phyloP scores from a whole-genome alignment of 345 rosid species.

The Gossypium thurberi region DNA sequence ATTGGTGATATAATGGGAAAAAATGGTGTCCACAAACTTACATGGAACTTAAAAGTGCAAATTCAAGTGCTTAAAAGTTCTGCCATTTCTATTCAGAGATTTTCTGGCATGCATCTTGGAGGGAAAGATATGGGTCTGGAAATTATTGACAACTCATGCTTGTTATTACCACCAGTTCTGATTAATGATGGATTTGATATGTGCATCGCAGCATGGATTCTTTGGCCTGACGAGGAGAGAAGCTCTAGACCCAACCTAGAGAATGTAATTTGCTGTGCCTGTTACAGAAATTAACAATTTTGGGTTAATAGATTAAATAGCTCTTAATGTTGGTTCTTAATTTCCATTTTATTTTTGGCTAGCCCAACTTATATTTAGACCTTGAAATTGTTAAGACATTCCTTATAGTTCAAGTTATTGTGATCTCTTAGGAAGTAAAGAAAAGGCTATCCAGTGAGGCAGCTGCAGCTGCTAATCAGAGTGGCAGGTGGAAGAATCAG shows the following conservation, averaged over 20 bases:
- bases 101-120: constrained; percentile 33
- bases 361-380: not conserved
- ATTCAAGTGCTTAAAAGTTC: constrained; percentile 73
- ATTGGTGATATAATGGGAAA: constrained; percentile 69
- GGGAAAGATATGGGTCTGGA: constrained; percentile 40
- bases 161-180: constrained; percentile 42
- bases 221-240: constrained; percentile 98
- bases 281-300: not conserved
- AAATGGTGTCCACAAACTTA: constrained; percentile 50
- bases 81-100: constrained; percentile 62
- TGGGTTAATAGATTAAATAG: not conserved
- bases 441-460: constrained; percentile 69
- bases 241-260: constrained; percentile 78
- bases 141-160: constrained; percentile 45
- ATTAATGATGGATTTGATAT: constrained; percentile 60
- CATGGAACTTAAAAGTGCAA: constrained; percentile 90
- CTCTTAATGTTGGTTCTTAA: not conserved
- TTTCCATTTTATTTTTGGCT: not conserved
- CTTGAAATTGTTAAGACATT: not conserved
- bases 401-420: constrained; percentile 15
- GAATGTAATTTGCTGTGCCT: constrained; percentile 47
- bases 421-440: constrained; percentile 66
- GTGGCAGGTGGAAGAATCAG: constrained; percentile 84
- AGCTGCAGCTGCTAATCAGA: constrained; percentile 77
- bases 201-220: constrained; percentile 78